Base-by-base conservation (phyloP, 129 eudicot species). In the Logfia minima region DNA sequence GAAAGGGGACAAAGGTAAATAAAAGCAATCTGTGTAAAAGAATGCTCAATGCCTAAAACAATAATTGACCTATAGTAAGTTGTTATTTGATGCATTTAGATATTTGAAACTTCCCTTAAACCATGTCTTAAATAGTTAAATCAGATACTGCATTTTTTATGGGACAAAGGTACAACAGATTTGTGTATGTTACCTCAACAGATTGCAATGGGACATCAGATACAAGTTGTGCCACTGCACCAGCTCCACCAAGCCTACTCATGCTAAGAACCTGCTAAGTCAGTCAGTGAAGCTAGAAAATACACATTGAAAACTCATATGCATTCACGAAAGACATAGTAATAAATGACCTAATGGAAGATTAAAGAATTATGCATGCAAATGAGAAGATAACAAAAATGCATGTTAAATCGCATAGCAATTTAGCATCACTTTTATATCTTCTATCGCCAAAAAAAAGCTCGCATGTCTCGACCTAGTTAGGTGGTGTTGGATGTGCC, bases 231-330 rank as follows among this genome's bases (percentile, higher is more conserved):
- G 97, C 98, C 63, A 90, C 98, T 31, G 97, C 98, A 72, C 98
- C 95, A 24, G 97, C 96, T 75, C 97, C 97, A 39, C 98, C 98
- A 56, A 93, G 89, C 85, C 98, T 86, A 83, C 98, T 93, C 98
- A 93, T 93, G 93, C 98, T 93, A 83, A 93, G 86, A 63, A 93
- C 98, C 97, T 93, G 86, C 23, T 19, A 78, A 55, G 66, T 68
- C 71, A 67, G 43, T 78, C 31, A 56, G 69, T 17, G 41, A 64
- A 64, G 34, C 19, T 64, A 63, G 34, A 64, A 64, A 63, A 37
- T 29, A 48, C 55, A 48, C 18, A 5, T 13, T 13, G 55, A 48
- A 14, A 48, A 48, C 55, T 48, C 55, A 48, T 13, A 48, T 48
- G n/a, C 55, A 48, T 14, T 18, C 17, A 48, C 55, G 6, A 48